A percentile compares a stretch with the other conserved stretches of the same genome.
Conservation (phyloP, 108 stramenopile species). For the Pseudonitzschia pungens region DNA sequence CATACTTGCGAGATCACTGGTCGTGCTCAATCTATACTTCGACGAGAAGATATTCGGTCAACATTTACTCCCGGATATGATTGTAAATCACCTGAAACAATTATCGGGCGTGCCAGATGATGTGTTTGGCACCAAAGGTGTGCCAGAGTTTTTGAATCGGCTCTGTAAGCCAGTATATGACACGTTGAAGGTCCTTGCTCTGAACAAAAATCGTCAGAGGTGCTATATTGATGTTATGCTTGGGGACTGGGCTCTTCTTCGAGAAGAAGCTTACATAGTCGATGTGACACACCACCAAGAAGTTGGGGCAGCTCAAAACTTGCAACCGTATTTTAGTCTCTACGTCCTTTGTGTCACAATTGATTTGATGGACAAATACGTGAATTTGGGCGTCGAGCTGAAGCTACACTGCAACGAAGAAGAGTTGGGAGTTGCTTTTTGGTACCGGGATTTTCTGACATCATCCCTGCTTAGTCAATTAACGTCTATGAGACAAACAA, state of each 20-base stretch:
- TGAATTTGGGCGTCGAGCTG: constrained; percentile 64
- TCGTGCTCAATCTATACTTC: constrained; percentile 83
- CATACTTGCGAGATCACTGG: constrained; percentile 66
- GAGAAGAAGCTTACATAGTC: constrained; percentile 55
- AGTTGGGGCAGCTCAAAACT: constrained; percentile 21
- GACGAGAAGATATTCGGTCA: constrained; percentile 77
- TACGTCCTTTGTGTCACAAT: constrained; percentile 53
- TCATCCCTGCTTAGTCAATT: constrained; percentile 56
- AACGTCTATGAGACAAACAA: constrained; percentile 43
- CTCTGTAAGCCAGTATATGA: constrained; percentile 81
- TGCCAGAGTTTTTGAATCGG: constrained; percentile 50
- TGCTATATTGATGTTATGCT: constrained; percentile 75
- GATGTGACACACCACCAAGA: constrained; percentile 53
- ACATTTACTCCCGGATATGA: constrained; percentile 48
- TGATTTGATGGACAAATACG: constrained; percentile 67
- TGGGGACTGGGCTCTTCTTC: constrained; percentile 61
- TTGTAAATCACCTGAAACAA: constrained; percentile 61
- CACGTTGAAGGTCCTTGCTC: constrained; percentile 60
- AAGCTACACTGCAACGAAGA: constrained; percentile 56
- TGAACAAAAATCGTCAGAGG: constrained; percentile 76
- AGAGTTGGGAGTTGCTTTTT: constrained; percentile 63
- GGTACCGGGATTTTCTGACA: constrained; percentile 82
- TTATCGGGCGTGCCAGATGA: constrained; percentile 44
- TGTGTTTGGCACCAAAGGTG: constrained; percentile 28
- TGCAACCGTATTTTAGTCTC: constrained; percentile 60